Evolutionary conservation across 495 filamentous ascomycete species (phyloP).

Genomic region (Aspergillus nidulans): DNA sequence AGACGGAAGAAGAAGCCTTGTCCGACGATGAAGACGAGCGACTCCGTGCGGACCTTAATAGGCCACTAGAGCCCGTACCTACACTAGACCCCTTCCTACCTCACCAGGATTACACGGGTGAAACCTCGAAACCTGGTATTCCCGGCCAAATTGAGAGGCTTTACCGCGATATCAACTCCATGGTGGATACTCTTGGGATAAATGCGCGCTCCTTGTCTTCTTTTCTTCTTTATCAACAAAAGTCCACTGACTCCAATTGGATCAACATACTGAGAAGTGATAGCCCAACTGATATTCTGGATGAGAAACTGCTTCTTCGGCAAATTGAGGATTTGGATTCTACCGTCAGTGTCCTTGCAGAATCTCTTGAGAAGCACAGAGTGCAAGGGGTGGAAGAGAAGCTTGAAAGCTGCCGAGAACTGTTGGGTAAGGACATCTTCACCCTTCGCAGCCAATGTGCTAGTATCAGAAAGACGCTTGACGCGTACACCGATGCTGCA

Average conservation of each 20-base stretch:
- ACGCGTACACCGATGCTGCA: slow-evolving; percentile 60
- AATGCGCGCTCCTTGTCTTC: slow-evolving; percentile 72
- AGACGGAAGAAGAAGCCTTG: slow-evolving; percentile 38
- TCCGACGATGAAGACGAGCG: slow-evolving; percentile 60
- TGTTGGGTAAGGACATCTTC: slow-evolving; percentile 58
- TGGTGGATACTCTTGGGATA: slow-evolving; percentile 88
- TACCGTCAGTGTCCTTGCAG: slow-evolving; percentile 52
- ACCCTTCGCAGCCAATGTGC: slow-evolving; percentile 64
- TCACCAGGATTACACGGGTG: slow-evolving; percentile 62
- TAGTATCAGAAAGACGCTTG: slow-evolving; percentile 68
- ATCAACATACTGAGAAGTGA: slow-evolving; percentile 33
- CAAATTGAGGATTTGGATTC: slow-evolving; percentile 62
- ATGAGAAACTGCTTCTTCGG: slow-evolving; percentile 63
- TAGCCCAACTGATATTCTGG: slow-evolving; percentile 40
- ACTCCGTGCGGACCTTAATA: slow-evolving; percentile 53
- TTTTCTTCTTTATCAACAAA: slow-evolving; percentile 59
- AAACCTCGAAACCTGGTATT: slow-evolving; percentile 55
- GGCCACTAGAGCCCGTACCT: slow-evolving; percentile 46
- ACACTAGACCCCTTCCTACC: slow-evolving; percentile 61
- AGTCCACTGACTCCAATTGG: slow-evolving; percentile 51
- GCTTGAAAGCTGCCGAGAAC: slow-evolving; percentile 53
- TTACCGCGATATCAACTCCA: slow-evolving; percentile 91
- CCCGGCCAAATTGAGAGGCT: slow-evolving; percentile 78
- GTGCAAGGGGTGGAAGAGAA: slow-evolving; percentile 61
- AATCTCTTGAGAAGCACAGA: slow-evolving; percentile 59